Evolutionary conservation across 352 stramenopile species (phyloP).

Genomic region (Plasmopara viticola): DNA sequence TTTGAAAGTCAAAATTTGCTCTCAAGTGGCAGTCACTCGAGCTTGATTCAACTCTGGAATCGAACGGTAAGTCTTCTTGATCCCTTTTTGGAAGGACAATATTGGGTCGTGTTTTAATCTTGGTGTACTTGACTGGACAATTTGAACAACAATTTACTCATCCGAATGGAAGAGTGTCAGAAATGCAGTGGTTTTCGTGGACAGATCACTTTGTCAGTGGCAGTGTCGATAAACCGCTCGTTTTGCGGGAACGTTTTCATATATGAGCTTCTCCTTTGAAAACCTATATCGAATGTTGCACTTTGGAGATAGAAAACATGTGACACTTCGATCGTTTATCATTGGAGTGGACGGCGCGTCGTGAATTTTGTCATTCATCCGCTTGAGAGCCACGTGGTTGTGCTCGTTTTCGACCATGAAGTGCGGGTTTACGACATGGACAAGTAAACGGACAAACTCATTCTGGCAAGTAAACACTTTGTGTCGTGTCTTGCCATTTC

Average conservation of each 20-base stretch:
- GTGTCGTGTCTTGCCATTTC: conserved; percentile 56
- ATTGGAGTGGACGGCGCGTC: conserved; percentile 60
- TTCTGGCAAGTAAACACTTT: conserved; percentile 46
- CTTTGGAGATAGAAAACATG: conserved; percentile 42
- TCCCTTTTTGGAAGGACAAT: no score
- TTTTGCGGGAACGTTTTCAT: conserved; percentile 53
- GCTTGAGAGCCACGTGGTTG: conserved; percentile 45
- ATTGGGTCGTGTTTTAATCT: no score
- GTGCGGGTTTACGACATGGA: conserved; percentile 57
- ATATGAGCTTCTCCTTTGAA: not conserved
- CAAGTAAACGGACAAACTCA: conserved; percentile 48
- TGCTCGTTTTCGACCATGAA: conserved; percentile 46
- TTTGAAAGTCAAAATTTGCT: no score
- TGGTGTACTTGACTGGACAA: no score
- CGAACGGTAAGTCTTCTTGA: no score
- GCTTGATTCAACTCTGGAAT: no score
- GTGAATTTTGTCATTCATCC: conserved; percentile 58
- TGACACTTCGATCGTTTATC: conserved; percentile 45
- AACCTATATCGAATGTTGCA: conserved; percentile 1
- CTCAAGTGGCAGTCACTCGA: no score
- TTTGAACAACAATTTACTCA: no score
- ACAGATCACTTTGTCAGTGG: no score
- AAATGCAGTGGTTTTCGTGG: no score
- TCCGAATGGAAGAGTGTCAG: no score
- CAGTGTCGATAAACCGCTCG: conserved; percentile 63